Conservation (phyloP, 1,284 basidiomycete species). For the Papiliotrema laurentii region DNA sequence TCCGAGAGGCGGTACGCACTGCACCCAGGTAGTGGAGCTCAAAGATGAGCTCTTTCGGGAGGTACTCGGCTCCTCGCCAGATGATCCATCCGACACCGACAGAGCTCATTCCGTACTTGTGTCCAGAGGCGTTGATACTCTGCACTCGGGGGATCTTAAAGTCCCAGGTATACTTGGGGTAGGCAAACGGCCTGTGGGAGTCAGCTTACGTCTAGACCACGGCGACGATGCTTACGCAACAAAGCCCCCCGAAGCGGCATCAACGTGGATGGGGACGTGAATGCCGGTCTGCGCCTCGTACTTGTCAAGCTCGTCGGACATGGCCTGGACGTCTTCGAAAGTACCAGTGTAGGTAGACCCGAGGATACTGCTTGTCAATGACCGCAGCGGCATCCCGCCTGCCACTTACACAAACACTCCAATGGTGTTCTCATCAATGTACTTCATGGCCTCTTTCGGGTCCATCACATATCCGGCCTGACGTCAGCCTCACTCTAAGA, state of each 20-base stretch:
- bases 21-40: slow-evolving; percentile 71
- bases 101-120: slow-evolving; percentile 76
- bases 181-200: slow-evolving; percentile 31
- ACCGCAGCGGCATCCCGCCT: not conserved
- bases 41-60: slow-evolving; percentile 87
- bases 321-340: slow-evolving; percentile 86
- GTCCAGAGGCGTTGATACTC: slow-evolving; percentile 60
- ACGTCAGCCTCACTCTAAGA: not conserved
- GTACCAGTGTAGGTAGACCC: slow-evolving; percentile 83
- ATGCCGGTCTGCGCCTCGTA: slow-evolving; percentile 77
- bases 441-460: slow-evolving; percentile 77
- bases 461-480: slow-evolving; percentile 73
- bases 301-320: slow-evolving; percentile 77
- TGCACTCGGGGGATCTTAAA: slow-evolving; percentile 82
- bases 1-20: slow-evolving; percentile 9
- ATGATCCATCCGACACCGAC: slow-evolving; percentile 87
- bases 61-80: slow-evolving; percentile 68
- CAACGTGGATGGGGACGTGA: slow-evolving; percentile 74
- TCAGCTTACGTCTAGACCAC: not conserved
- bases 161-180: slow-evolving; percentile 77
- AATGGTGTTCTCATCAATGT: slow-evolving; percentile 79
- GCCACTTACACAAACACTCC: slow-evolving; percentile 30
- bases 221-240: slow-evolving; percentile 53
- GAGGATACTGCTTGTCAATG: slow-evolving; percentile 20
- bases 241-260: slow-evolving; percentile 64